phyloP scores from a whole-genome alignment of 2,329 filamentous ascomycete genomes.

The Orbilia brochopaga region DNA sequence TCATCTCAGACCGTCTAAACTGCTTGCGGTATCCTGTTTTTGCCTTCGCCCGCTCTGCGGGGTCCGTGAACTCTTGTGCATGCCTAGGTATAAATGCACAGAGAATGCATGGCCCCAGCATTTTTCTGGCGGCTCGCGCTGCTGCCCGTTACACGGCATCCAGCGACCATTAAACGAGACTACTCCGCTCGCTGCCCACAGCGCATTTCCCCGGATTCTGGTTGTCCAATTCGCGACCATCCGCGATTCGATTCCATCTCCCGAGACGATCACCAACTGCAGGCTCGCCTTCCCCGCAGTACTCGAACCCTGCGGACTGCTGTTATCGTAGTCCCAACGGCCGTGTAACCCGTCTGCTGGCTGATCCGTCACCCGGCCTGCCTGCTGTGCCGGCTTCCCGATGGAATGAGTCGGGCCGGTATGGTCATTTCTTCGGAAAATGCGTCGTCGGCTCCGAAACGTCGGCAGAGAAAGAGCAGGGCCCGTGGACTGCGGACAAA shows the following conservation, averaged over 20 bases:
- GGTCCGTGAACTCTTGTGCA: slow-evolving; percentile 25
- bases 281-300: slow-evolving; percentile 21
- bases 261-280: slow-evolving; percentile 28
- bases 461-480: slow-evolving; percentile 57
- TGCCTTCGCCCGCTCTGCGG: slow-evolving; percentile 3
- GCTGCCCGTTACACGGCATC: slow-evolving; percentile 27
- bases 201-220: slow-evolving; percentile 44
- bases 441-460: slow-evolving; percentile 41
- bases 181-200: slow-evolving; percentile 12
- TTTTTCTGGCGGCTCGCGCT: slow-evolving; percentile 23
- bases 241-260: slow-evolving; percentile 19
- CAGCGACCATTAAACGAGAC: slow-evolving; percentile 46
- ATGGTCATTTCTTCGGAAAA: slow-evolving; percentile 33
- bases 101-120: background rate
- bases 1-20: background rate
- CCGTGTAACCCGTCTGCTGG: background rate
- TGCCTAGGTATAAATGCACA: slow-evolving; percentile 4
- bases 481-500: slow-evolving; percentile 60
- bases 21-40: background rate
- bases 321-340: background rate
- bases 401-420: slow-evolving; percentile 34
- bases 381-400: slow-evolving; percentile 8
- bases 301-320: background rate
- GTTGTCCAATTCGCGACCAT: slow-evolving; percentile 49
- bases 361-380: too few relatives aligned